Conservation (phyloP, 75 land plant genomes). For the Pinus albicaulis region DNA sequence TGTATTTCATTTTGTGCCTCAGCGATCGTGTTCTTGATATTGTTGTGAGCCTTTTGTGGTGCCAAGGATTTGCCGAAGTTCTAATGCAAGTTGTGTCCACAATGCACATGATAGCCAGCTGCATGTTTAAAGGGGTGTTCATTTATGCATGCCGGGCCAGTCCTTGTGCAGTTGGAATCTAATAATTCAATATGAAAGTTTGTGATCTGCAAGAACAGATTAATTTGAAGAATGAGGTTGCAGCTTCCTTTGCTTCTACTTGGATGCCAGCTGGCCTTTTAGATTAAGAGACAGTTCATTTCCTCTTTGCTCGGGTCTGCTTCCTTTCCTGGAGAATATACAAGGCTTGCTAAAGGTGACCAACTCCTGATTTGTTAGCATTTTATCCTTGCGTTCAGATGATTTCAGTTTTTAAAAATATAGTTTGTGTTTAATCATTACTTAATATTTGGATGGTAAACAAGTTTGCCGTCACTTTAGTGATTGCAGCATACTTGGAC, state of each 20-base stretch:
- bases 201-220: constrained; percentile 5
- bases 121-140: neutral
- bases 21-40: constrained; percentile 1
- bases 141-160: neutral
- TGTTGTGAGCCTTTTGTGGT: neutral
- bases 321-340: neutral
- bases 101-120: constrained; percentile 1
- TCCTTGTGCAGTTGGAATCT: neutral
- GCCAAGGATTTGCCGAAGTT: neutral
- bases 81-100: neutral
- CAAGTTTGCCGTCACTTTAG: neutral
- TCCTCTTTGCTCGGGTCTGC: constrained; percentile 5
- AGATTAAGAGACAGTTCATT: neutral
- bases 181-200: constrained; percentile 8
- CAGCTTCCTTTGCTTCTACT: constrained; percentile 4
- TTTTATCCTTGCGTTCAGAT: neutral
- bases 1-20: constrained; percentile 5
- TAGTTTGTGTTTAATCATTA: neutral
- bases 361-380: constrained; percentile 1
- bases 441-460: neutral
- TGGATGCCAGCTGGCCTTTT: neutral
- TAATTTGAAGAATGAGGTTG: neutral
- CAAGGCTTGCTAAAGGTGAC: neutral
- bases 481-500: neutral
- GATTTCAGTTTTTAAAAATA: neutral